These are phyloP conservation scores for Butyriboletus loyo DNA, from an alignment of 768 basidiomycete species.

Conservation along the genomic window DNA sequence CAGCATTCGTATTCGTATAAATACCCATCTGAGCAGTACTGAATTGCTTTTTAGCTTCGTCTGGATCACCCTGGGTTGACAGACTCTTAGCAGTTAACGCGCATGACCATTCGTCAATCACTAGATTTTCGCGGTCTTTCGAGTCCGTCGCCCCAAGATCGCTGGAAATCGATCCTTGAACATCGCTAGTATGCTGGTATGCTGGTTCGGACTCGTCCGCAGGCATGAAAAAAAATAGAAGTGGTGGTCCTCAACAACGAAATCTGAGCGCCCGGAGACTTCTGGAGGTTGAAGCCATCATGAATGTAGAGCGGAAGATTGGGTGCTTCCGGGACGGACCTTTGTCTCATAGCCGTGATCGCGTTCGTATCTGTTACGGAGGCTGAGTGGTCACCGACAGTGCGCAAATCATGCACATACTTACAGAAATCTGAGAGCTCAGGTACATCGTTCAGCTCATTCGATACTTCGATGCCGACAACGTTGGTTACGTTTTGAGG, in stretches of 20 bases:
- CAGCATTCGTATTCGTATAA: slow-evolving; percentile 54
- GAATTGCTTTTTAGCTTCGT: slow-evolving; percentile 46
- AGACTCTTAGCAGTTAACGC: slow-evolving; percentile 49
- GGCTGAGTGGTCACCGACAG: neutral
- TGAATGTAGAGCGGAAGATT: slow-evolving; percentile 64
- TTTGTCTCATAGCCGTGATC: slow-evolving; percentile 21
- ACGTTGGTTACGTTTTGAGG: slow-evolving; percentile 46
- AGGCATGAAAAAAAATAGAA: slow-evolving; percentile 65
- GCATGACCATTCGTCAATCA: slow-evolving; percentile 54
- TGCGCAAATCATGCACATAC: neutral
- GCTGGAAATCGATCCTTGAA: slow-evolving; percentile 23
- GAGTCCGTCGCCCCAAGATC: slow-evolving; percentile 23
- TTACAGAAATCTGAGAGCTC: slow-evolving; percentile 41
- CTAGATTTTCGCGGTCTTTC: slow-evolving; percentile 39
- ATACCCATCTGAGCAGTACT: slow-evolving; percentile 57
- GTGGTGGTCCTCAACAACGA: slow-evolving; percentile 72
- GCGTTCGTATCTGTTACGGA: slow-evolving; percentile 14
- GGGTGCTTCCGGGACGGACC: slow-evolving; percentile 20
- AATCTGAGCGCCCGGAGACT: slow-evolving; percentile 47
- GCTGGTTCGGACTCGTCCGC: slow-evolving; percentile 47
- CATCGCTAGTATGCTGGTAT: slow-evolving; percentile 39
- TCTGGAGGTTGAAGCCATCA: slow-evolving; percentile 56
- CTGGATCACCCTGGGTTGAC: slow-evolving; percentile 42
- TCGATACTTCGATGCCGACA: slow-evolving; percentile 58
- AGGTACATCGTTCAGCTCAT: slow-evolving; percentile 50